Percentiles rank a stretch among this genome's conserved stretches.
phyloP scores from a whole-genome alignment of 495 filamentous ascomycete species.

The Aspergillus panamensis region DNA sequence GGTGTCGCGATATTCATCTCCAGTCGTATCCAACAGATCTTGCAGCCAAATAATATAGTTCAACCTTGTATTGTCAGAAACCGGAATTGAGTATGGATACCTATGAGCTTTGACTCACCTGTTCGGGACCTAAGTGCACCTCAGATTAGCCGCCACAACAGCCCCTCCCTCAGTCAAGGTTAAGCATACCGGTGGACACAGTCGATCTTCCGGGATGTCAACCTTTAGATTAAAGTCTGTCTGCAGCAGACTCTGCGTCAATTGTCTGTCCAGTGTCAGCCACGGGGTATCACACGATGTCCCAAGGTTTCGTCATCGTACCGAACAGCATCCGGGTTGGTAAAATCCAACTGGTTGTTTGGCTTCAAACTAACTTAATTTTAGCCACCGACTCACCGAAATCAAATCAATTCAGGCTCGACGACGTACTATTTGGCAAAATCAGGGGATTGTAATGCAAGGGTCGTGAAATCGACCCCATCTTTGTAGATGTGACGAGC shows the following conservation, averaged over 20 bases:
- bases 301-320: constrained; percentile 25
- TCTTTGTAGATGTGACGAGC: constrained; percentile 52
- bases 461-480: constrained; percentile 58
- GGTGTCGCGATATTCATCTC: constrained; percentile 45
- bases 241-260: constrained; percentile 76
- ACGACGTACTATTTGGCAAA: constrained; percentile 54
- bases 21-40: constrained; percentile 73
- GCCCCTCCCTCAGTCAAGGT: neutral
- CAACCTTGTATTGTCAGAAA: constrained; percentile 42
- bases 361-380: constrained; percentile 48
- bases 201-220: constrained; percentile 67
- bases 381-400: neutral
- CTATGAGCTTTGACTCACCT: constrained; percentile 34
- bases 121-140: constrained; percentile 59
- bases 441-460: constrained; percentile 54
- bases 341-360: constrained; percentile 75
- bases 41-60: constrained; percentile 94
- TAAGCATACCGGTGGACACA: constrained; percentile 76
- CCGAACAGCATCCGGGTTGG: constrained; percentile 71
- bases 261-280: constrained; percentile 48
- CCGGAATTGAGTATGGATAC: neutral
- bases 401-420: neutral
- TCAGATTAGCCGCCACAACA: neutral
- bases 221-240: constrained; percentile 71
- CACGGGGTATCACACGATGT: neutral